Base-by-base conservation (phyloP, 2,329 filamentous ascomycete genomes). In the Rutstroemia sp. region DNA sequence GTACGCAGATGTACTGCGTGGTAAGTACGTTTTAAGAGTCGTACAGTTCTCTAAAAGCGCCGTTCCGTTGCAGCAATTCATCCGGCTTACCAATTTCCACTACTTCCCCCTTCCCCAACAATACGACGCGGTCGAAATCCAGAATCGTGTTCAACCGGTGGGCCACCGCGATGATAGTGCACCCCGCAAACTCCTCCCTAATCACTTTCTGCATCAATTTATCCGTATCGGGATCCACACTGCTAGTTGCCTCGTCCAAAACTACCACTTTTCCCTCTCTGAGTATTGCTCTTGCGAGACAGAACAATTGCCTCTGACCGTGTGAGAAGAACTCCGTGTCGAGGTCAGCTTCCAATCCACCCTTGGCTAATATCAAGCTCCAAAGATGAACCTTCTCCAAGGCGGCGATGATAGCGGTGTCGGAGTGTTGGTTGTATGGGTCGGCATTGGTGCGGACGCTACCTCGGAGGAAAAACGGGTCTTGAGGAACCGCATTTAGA, bases 251-350 rank as follows among this genome's bases (percentile, higher is more conserved):
- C 60, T 76, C 73, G 21, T 75, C 73, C 1, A 76, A 59, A 5
- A 77, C 64, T 0, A 78, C 60, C 2, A 78, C 62, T 14, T 67
- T 71, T 0, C 70, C 68, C 34, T 68, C 67, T 14, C 39, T 65
- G 16, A 79, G 58, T 9, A 79, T 67, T 0, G 76, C 73, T 5
- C 78, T 69, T 0, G 76, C 77, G 10, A 81, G 67, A 27, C 72
- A 73, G 54, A 80, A 74, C 0, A 80, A 65, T 63, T 81, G 78
- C 46, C 69, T 67, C 60, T 81, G 73, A 1, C 78, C 78, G 45
- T 76, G 73, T 0, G 74, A 78, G 71, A 97, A 92, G 0, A 91
- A 95, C 6, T 78, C 73, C 1, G 75, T 69, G n/a, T 73, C 72
- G 60, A 85, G 74, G 2, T 58, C 46, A 2, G 58, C 56, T 14